Evolutionary conservation across 306 rosid species (phyloP).

Genomic region (Trifolium subterraneum): DNA sequence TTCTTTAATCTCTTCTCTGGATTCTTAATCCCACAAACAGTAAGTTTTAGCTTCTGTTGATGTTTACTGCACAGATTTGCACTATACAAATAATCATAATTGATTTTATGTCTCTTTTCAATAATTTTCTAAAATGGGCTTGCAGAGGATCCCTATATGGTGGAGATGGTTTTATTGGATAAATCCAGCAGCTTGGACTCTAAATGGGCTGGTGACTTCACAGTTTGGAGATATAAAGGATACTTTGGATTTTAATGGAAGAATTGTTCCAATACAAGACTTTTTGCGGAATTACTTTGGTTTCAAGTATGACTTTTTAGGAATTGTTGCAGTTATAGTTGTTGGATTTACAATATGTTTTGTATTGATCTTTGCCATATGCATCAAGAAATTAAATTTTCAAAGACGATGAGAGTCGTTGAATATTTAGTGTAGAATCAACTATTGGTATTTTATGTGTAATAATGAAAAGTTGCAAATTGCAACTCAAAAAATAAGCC

Average conservation of each 20-base stretch:
- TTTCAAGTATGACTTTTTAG: slow-evolving; percentile 40
- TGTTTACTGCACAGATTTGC: not conserved
- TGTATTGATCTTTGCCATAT: slow-evolving; percentile 33
- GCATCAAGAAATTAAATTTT: slow-evolving; percentile 40
- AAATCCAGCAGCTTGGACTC: slow-evolving; percentile 54
- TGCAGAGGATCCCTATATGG: slow-evolving; percentile 53
- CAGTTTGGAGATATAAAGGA: slow-evolving; percentile 52
- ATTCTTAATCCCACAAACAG: slow-evolving; percentile 51
- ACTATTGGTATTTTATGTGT: not conserved
- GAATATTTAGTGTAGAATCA: not conserved
- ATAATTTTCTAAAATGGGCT: slow-evolving; percentile 4
- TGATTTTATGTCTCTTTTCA: not conserved
- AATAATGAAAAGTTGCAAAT: not conserved
- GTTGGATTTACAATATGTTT: slow-evolving; percentile 30
- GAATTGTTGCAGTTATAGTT: slow-evolving; percentile 35
- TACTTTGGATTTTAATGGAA: not conserved
- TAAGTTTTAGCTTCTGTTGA: slow-evolving; percentile 38
- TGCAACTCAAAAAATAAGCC: not conserved
- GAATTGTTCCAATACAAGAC: slow-evolving; percentile 28
- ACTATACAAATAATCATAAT: not conserved
- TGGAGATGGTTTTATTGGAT: slow-evolving; percentile 46
- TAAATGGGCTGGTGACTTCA: slow-evolving; percentile 56
- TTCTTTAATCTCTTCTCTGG: slow-evolving; percentile 57
- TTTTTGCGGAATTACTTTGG: slow-evolving; percentile 42
- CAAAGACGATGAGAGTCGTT: slow-evolving; percentile 30